Conservation (phyloP, 2,329 filamentous ascomycete species). For the Aspergillus sp. region DNA sequence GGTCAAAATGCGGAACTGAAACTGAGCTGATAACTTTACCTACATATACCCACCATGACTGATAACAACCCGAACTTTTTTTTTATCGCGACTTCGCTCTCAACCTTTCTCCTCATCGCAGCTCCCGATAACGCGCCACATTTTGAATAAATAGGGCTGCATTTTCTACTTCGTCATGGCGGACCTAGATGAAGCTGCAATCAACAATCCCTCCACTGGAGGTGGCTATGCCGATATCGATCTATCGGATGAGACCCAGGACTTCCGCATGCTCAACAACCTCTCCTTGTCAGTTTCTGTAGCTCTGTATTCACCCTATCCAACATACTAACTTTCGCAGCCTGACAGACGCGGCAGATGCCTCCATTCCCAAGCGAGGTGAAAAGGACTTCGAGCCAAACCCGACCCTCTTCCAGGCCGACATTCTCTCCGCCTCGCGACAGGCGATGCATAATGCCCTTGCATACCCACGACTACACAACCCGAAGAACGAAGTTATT, state of each 20-base stretch:
- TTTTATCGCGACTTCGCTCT: not conserved
- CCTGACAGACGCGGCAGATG: constrained; percentile 32
- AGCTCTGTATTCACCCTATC: not conserved
- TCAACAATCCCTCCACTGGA: constrained; percentile 31
- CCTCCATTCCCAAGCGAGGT: constrained; percentile 76
- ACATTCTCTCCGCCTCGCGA: constrained; percentile 75
- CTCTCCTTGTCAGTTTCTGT: constrained; percentile 48
- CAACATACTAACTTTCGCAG: constrained; percentile 19
- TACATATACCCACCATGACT: not conserved
- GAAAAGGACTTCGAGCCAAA: constrained; percentile 98
- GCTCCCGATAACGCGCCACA: no score
- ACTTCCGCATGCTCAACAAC: constrained; percentile 73
- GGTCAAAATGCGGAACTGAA: not conserved
- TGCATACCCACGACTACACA: constrained; percentile 71
- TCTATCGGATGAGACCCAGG: constrained; percentile 76
- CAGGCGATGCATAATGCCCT: constrained; percentile 87
- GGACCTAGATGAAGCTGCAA: constrained; percentile 45
- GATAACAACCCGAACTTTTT: constrained; percentile 4
- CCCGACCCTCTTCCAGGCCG: constrained; percentile 77
- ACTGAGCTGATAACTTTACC: not conserved
- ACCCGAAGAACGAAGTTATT: constrained; percentile 63
- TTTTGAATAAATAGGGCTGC: not conserved
- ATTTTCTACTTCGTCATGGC: constrained; percentile 32
- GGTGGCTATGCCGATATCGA: constrained; percentile 55
- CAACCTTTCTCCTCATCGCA: not conserved